Evolutionary conservation across 2,329 filamentous ascomycete species (phyloP), one percentile per base, ranked within the genome.

Genomic region (Paraconiothyrium sp.): DNA sequence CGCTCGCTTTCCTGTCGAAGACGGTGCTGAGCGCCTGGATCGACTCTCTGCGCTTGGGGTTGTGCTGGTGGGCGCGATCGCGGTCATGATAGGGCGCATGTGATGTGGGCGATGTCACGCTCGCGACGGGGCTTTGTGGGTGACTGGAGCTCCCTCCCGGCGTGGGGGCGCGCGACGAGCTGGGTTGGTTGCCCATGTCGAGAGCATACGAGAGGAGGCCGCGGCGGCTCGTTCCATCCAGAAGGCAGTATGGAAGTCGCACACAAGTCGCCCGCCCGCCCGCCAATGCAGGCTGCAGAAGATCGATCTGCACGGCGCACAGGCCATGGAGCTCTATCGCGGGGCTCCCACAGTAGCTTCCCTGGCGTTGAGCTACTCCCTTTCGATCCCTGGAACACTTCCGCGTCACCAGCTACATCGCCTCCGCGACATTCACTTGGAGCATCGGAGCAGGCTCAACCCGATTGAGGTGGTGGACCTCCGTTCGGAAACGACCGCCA

Each of bases 11-110:
- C 5, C 43, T 35, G 39, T 55, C 52, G 41, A 55, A 55, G 56
- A 71, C 73, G 48, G 70, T 69, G 63, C 71, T 72, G 51, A 80
- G 70, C 22, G 76, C 76, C 67, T 79, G 79, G 63, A 81, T 79
- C 50, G 74, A 77, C 68, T 79, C 78, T 54, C 79, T 72, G 35
- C 79, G 69, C 50, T 76, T 75, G 44, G 77, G 74, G 48, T 73
- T 66, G 64, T 68, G 67, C 27, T 65, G 67, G 62, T 57, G 60
- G 60, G 48, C 61, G 66, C 55, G 60, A 59, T 66, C 66, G 80
- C 83, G 71, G 81, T 79, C 73, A 78, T 81, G 73, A 58, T 50
- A 20, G 24, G 54, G 56, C 30, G 46, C 68, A 67, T 71, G 69
- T 70, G 67, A 67, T 54, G 43, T 24, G 20, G 43, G 43, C n/a